phyloP scores from a whole-genome alignment of 2,329 filamentous ascomycete genomes.

The Orbilia ellipsospora region DNA sequence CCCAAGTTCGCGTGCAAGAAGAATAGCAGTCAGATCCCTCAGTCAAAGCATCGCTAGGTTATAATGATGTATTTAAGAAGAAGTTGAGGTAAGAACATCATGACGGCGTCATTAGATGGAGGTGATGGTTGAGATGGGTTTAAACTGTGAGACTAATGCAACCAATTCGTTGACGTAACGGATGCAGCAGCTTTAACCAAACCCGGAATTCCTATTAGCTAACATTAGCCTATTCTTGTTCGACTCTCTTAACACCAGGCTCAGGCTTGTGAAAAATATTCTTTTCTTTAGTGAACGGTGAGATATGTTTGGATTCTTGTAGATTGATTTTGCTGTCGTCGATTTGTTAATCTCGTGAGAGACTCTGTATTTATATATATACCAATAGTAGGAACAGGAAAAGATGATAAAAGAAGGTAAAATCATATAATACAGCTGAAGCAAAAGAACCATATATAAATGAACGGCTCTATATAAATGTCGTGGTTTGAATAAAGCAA shows the following conservation, averaged over 20 bases:
- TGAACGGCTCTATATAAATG: not conserved
- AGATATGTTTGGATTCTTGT: not conserved
- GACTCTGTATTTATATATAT: constrained; percentile 5
- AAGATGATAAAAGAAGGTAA: not conserved
- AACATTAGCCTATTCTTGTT: not conserved
- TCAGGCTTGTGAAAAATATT: too few relatives aligned
- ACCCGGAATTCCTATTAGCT: not conserved
- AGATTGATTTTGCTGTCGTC: constrained; percentile 4
- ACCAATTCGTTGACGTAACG: constrained; percentile 21
- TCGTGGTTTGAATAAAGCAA: not conserved
- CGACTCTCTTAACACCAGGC: not conserved
- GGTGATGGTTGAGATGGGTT: not conserved
- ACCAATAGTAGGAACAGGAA: not conserved
- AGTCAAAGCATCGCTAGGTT: not conserved
- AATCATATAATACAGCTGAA: constrained; percentile 21
- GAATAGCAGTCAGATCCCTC: not conserved
- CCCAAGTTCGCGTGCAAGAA: not conserved
- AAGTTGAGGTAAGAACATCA: constrained; percentile 8
- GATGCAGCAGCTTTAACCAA: constrained; percentile 20
- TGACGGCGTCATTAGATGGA: constrained; percentile 15
- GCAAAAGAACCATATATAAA: constrained; percentile 2
- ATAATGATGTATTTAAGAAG: not conserved
- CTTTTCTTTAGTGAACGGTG: too few relatives aligned
- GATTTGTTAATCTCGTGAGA: constrained; percentile 5
- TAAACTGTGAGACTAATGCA: not conserved